phyloP scores from a whole-genome alignment of 768 basidiomycete genomes.

The Chlorophyllum brunneum region DNA sequence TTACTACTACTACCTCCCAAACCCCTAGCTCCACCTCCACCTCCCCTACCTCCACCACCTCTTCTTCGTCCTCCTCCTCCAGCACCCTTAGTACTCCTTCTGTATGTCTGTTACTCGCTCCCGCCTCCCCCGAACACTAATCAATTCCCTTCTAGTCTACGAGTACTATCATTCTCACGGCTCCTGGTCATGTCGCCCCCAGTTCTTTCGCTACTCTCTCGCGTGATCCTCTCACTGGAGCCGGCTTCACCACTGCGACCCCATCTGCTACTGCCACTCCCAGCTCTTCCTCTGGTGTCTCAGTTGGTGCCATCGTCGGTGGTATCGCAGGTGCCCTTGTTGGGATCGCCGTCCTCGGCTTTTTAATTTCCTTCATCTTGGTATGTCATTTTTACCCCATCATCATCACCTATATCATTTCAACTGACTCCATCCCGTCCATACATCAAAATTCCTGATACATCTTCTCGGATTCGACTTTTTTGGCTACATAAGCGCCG shows the following conservation, averaged over 20 bases:
- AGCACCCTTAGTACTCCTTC: conserved; percentile 5
- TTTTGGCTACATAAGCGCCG: conserved; percentile 33
- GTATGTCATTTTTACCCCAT: too few relatives aligned
- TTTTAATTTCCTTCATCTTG: conserved; percentile 35
- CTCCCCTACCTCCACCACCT: conserved; percentile 13
- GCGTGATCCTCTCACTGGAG: conserved; percentile 6
- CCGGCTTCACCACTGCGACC: conserved; percentile 10
- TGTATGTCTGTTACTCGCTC: conserved; percentile 12
- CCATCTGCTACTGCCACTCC: conserved; percentile 10
- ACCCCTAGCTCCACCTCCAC: conserved; percentile 15
- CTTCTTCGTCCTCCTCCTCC: conserved; percentile 11
- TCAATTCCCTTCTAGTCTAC: conserved; percentile 10
- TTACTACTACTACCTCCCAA: conserved; percentile 12
- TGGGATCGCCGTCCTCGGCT: conserved; percentile 32
- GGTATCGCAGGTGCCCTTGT: conserved; percentile 34
- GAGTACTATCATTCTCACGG: conserved; percentile 13
- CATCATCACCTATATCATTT: too few relatives aligned
- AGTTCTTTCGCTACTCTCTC: conserved; percentile 5
- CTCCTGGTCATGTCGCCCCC: conserved; percentile 3
- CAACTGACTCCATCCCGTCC: too few relatives aligned
- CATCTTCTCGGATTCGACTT: too few relatives aligned
- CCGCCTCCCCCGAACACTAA: background rate
- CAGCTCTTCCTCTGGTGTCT: conserved; percentile 19
- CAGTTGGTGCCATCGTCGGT: conserved; percentile 41
- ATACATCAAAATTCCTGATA: too few relatives aligned